Conservation (phyloP, 2,329 filamentous ascomycete species). For the Aspergillus brasiliensis region DNA sequence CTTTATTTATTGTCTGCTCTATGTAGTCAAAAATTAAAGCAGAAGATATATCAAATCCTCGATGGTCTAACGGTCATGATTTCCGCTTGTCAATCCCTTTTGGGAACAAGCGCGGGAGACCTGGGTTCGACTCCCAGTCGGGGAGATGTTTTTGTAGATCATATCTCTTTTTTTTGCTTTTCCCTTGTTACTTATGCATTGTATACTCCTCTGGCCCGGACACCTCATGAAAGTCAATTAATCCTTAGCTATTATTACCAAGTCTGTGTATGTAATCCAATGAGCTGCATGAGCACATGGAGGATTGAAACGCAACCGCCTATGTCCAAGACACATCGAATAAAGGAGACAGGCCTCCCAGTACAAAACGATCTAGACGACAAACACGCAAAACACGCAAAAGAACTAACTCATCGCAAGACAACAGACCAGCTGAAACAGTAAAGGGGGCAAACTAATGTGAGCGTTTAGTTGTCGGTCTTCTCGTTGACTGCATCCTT, state of each 20-base stretch:
- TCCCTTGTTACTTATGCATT: background rate
- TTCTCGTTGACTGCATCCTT: conserved; percentile 58
- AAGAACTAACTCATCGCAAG: background rate
- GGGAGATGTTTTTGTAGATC: conserved; percentile 3
- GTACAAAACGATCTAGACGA: conserved; percentile 5
- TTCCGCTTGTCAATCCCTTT: conserved; percentile 2
- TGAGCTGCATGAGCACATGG: background rate
- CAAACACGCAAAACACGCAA: background rate
- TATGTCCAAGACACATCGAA: conserved; percentile 3
- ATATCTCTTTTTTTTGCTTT: background rate
- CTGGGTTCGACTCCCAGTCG: conserved; percentile 12
- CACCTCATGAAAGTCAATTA: background rate
- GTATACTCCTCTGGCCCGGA: background rate
- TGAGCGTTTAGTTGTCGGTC: conserved; percentile 30
- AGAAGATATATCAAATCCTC: background rate
- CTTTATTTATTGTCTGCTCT: too few relatives aligned
- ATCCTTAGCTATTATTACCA: background rate
- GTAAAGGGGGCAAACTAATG: background rate
- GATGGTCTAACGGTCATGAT: conserved; percentile 12
- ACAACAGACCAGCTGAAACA: background rate
- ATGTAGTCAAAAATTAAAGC: too few relatives aligned
- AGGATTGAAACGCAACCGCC: background rate
- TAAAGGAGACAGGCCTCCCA: conserved; percentile 3
- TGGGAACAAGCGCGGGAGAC: conserved; percentile 9
- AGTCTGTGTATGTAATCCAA: conserved; percentile 1